Conservation (phyloP, 352 stramenopile species). For the Globisporangium middletonii region DNA sequence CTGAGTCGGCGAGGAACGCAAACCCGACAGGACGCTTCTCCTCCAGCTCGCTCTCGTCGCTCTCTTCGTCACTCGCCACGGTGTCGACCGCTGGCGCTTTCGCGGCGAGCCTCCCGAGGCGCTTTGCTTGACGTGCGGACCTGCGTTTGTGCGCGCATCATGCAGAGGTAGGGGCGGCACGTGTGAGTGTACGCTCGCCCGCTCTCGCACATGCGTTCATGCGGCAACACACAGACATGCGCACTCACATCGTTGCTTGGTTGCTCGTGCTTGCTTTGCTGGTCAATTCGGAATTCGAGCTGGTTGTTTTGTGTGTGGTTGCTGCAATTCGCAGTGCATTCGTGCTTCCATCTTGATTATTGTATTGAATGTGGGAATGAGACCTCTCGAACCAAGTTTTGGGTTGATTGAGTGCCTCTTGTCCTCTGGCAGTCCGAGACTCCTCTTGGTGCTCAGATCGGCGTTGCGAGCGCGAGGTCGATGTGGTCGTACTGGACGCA, state of each 20-base stretch:
- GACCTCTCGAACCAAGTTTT: not conserved
- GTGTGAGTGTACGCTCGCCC: not conserved
- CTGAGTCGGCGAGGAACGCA: conserved; percentile 46
- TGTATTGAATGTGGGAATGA: too few species aligned
- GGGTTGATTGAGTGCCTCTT: not conserved
- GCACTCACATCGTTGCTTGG: too few species aligned
- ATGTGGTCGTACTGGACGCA: conserved; percentile 78
- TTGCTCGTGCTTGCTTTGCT: too few species aligned
- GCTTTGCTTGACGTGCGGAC: conserved; percentile 78
- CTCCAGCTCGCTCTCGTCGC: conserved; percentile 16
- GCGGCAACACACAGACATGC: too few species aligned
- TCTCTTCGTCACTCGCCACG: not conserved
- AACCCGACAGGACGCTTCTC: conserved; percentile 62
- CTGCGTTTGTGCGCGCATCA: conserved; percentile 16
- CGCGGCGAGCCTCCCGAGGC: conserved; percentile 40
- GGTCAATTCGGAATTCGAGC: too few species aligned
- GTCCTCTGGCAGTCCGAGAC: not conserved
- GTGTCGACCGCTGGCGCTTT: conserved; percentile 23
- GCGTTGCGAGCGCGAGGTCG: conserved; percentile 47
- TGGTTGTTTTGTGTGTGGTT: too few species aligned
- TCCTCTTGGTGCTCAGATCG: conserved; percentile 20
- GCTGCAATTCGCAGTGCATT: too few species aligned
- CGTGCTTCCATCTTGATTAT: too few species aligned
- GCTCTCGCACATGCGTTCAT: not conserved
- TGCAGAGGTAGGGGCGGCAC: too few species aligned